Evolutionary conservation across 306 rosid genomes (phyloP).

Genomic region (Prunus kanzakura): DNA sequence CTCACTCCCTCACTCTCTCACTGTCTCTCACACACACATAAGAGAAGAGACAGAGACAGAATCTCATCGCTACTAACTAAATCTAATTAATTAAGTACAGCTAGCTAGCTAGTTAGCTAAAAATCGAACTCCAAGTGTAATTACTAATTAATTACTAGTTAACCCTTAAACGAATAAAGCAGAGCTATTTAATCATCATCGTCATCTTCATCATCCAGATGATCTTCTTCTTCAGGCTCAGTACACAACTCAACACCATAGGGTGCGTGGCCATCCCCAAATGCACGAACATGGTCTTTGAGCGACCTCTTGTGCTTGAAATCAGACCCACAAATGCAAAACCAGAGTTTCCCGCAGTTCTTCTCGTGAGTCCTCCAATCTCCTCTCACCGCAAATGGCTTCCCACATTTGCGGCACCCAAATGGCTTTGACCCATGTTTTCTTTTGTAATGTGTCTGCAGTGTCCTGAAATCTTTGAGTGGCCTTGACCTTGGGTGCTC

Average conservation of each 20-base stretch:
- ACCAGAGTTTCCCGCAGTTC: slow-evolving; percentile 95
- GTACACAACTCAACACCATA: slow-evolving; percentile 56
- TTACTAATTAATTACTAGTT: neutral
- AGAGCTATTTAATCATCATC: slow-evolving; percentile 2
- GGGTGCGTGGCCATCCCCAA: slow-evolving; percentile 76
- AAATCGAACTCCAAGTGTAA: neutral
- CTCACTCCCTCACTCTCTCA: slow-evolving; percentile 32
- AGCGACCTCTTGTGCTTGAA: slow-evolving; percentile 93
- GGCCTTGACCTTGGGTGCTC: slow-evolving; percentile 87
- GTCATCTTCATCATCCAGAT: neutral
- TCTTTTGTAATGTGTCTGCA: slow-evolving; percentile 90
- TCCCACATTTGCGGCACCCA: slow-evolving; percentile 77
- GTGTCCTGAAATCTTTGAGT: slow-evolving; percentile 79
- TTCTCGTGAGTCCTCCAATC: slow-evolving; percentile 99
- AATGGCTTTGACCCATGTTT: slow-evolving; percentile 92
- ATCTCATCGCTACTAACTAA: neutral
- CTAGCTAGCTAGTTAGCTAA: neutral
- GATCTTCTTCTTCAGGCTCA: slow-evolving; percentile 38
- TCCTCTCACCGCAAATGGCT: slow-evolving; percentile 80
- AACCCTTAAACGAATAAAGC: neutral
- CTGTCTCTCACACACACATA: slow-evolving; percentile 19
- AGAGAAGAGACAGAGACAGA: neutral
- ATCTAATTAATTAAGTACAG: neutral
- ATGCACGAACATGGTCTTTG: slow-evolving; percentile 82
- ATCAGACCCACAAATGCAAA: slow-evolving; percentile 91